phyloP scores from a whole-genome alignment of 805 yeast species.

The Lachancea thermotolerans region DNA sequence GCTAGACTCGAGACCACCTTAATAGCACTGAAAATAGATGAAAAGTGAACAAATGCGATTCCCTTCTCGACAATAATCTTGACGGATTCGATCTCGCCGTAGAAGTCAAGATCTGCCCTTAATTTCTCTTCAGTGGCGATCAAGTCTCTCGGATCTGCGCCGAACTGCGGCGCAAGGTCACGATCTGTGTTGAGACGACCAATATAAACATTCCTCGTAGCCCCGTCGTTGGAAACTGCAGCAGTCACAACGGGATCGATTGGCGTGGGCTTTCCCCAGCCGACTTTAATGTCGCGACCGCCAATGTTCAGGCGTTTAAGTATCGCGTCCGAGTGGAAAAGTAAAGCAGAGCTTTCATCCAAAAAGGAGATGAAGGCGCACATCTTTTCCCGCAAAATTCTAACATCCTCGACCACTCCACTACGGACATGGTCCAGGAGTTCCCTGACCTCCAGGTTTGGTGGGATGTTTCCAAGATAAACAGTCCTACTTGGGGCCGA shows the following conservation, averaged over 20 bases:
- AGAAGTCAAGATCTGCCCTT: constrained; percentile 56
- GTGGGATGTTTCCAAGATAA: constrained; percentile 81
- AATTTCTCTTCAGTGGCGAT: constrained; percentile 54
- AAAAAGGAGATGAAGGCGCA: constrained; percentile 89
- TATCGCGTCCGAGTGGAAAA: constrained; percentile 90
- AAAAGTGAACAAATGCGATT: constrained; percentile 85
- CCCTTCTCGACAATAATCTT: constrained; percentile 76
- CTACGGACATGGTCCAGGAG: constrained; percentile 84
- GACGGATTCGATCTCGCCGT: constrained; percentile 80
- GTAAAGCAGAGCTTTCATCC: constrained; percentile 80
- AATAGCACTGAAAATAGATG: constrained; percentile 79
- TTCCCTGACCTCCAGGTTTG: constrained; percentile 72
- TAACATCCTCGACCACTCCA: constrained; percentile 77
- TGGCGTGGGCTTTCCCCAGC: constrained; percentile 85
- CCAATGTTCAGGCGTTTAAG: constrained; percentile 73
- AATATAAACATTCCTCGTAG: constrained; percentile 88
- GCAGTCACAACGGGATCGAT: constrained; percentile 68
- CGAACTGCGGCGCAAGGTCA: constrained; percentile 11
- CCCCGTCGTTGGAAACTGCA: constrained; percentile 77
- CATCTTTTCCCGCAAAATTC: constrained; percentile 72
- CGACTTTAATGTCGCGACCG: constrained; percentile 76
- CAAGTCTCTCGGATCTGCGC: constrained; percentile 14
- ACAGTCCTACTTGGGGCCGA: constrained; percentile 77
- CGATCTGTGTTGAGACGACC: constrained; percentile 64
- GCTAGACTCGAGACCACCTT: constrained; percentile 75